A percentile compares a stretch with the other conserved stretches of the same genome.
Conservation (phyloP, 163 green algal species). For the Scenedesmus sp. region DNA sequence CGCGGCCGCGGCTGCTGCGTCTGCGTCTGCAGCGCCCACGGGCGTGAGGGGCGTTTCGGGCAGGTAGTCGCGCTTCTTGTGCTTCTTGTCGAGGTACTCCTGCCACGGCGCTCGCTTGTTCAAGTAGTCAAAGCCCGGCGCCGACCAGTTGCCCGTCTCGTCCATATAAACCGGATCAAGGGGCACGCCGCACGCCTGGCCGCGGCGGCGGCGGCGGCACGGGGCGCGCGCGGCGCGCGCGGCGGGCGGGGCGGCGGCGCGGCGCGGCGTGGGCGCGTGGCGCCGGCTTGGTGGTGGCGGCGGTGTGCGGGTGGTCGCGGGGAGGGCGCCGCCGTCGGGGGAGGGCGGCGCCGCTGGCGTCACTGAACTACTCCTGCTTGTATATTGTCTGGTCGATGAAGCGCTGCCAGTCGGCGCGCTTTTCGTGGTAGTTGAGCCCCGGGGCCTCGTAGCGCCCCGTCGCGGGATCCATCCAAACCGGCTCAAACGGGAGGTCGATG, state of each 20-base stretch:
- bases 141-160: conserved; percentile 34
- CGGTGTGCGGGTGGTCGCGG: not conserved
- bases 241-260: not conserved
- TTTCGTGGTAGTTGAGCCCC: conserved; percentile 53
- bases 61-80: conserved; percentile 46
- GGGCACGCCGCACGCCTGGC: conserved; percentile 50
- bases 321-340: not conserved
- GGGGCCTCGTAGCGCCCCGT: conserved; percentile 40
- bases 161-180: conserved; percentile 57
- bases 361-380: conserved; percentile 38
- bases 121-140: conserved; percentile 52
- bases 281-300: not conserved
- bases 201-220: not conserved
- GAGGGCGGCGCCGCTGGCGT: too few species aligned
- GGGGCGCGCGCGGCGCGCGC: not conserved
- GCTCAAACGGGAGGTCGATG: conserved; percentile 55
- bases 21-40: too few species aligned
- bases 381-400: conserved; percentile 58
- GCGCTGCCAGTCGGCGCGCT: conserved; percentile 53
- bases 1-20: too few species aligned
- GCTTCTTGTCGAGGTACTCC: conserved; percentile 53
- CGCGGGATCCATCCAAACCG: conserved; percentile 48
- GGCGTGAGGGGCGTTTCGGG: too few species aligned
- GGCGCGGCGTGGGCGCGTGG: not conserved
- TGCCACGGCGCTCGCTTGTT: conserved; percentile 57